Percentiles rank a stretch among this genome's conserved stretches.
Conservation (phyloP, 345 rosid genomes). For the Nasturtium officinale region DNA sequence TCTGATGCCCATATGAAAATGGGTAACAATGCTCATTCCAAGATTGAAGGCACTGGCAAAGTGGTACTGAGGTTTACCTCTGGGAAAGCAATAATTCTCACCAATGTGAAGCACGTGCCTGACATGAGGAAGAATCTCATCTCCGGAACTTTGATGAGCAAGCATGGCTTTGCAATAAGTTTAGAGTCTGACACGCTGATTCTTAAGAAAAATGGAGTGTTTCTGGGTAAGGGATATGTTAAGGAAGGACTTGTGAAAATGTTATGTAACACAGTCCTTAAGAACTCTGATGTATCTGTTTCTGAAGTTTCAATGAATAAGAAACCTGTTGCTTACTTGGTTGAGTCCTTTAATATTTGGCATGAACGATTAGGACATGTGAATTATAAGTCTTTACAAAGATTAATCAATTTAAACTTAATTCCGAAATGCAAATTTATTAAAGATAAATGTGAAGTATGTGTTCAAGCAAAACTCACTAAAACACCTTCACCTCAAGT, state of each 20-base stretch:
- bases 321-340: background rate
- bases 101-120: background rate
- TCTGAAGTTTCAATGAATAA: no score
- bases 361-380: background rate
- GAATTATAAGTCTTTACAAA: background rate
- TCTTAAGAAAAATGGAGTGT: background rate
- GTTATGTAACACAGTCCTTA: background rate
- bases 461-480: no score
- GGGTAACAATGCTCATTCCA: no score
- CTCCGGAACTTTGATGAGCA: background rate
- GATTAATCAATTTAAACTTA: background rate
- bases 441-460: no score
- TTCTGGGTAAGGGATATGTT: background rate
- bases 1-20: no score
- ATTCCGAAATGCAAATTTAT: background rate
- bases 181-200: background rate
- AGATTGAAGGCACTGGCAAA: no score
- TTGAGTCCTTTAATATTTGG: background rate
- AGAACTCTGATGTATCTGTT: background rate
- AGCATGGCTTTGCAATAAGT: background rate
- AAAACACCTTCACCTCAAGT: no score
- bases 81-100: background rate
- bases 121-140: background rate
- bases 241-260: background rate
- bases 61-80: background rate